These are phyloP conservation scores for Zymoseptoria pseudotritici DNA, from an alignment of 2,329 filamentous ascomycete genomes.

Conservation along the genomic window DNA sequence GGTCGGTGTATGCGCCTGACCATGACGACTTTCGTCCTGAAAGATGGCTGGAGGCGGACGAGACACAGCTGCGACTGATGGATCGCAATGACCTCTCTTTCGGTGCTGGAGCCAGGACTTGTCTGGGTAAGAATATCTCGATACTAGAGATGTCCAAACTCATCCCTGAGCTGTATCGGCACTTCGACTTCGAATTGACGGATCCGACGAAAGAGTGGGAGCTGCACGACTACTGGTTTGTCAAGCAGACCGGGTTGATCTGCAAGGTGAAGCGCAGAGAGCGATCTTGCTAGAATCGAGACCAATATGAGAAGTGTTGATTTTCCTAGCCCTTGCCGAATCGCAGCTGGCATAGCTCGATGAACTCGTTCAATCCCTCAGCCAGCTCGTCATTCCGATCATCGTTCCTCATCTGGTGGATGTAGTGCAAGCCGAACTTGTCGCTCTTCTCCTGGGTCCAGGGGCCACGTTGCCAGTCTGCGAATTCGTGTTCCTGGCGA, in stretches of 20 bases:
- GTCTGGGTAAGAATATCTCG: constrained; percentile 7
- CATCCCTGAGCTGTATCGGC: constrained; percentile 21
- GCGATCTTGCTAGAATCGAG: background rate
- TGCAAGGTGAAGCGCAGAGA: constrained; percentile 16
- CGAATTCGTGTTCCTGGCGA: constrained; percentile 3
- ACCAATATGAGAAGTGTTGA: background rate
- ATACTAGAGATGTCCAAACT: constrained; percentile 17
- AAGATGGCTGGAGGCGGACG: constrained; percentile 27
- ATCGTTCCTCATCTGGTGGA: constrained; percentile 26
- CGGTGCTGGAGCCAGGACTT: constrained; percentile 12
- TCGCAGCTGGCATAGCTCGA: constrained; percentile 37
- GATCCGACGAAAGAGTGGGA: constrained; percentile 17
- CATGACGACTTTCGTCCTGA: constrained; percentile 30
- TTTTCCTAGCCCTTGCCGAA: constrained; percentile 19
- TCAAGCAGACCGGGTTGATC: constrained; percentile 18
- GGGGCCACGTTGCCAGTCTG: constrained; percentile 21
- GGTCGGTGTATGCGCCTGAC: constrained; percentile 26
- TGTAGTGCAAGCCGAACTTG: constrained; percentile 24
- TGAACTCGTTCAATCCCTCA: constrained; percentile 37
- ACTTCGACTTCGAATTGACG: constrained; percentile 19
- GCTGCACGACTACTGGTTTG: constrained; percentile 12
- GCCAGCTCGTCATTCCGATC: constrained; percentile 27
- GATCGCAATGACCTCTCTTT: constrained; percentile 33
- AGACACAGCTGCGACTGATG: constrained; percentile 36
- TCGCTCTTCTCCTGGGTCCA: constrained; percentile 35